Evolutionary conservation across 139 green algal genomes (phyloP).

Genomic region (Micractinium conductrix): DNA sequence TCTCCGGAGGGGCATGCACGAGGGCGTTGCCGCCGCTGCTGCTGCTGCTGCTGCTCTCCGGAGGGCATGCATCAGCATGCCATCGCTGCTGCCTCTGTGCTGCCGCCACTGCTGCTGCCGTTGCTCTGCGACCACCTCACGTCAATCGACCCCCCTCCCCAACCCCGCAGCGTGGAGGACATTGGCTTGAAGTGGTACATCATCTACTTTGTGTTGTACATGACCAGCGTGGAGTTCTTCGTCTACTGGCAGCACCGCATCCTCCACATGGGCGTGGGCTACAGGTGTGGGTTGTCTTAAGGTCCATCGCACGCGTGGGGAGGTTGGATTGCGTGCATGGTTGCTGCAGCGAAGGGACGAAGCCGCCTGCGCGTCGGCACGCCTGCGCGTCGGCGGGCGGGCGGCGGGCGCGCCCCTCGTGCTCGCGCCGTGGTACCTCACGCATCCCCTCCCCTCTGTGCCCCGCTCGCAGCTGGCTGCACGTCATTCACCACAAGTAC

Average conservation of each 20-base stretch:
- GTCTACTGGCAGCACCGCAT: constrained; percentile 96
- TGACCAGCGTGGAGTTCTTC: constrained; percentile 90
- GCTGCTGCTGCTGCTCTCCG: not conserved
- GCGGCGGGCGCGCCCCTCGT: too few relatives aligned
- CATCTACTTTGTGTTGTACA: constrained; percentile 86
- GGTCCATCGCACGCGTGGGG: not conserved
- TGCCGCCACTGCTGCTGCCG: not conserved
- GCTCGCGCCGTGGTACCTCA: not conserved
- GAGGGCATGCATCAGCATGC: not conserved
- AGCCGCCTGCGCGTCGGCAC: too few relatives aligned
- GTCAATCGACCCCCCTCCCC: too few relatives aligned
- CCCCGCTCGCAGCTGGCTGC: constrained; percentile 67
- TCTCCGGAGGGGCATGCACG: too few relatives aligned
- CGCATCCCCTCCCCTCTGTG: not conserved
- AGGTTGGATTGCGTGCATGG: not conserved
- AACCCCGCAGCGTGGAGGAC: constrained; percentile 50
- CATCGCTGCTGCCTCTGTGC: not conserved
- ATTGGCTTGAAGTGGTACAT: constrained; percentile 75
- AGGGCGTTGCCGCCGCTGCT: not conserved
- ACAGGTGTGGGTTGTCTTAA: constrained; percentile 19
- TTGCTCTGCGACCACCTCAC: too few relatives aligned
- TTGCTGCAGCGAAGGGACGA: not conserved
- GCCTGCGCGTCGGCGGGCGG: not conserved
- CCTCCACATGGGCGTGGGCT: constrained; percentile 76
- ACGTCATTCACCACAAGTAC: constrained; percentile 96